Conservation (phyloP, 2,329 filamentous ascomycete genomes). For the Fusarium sp. region DNA sequence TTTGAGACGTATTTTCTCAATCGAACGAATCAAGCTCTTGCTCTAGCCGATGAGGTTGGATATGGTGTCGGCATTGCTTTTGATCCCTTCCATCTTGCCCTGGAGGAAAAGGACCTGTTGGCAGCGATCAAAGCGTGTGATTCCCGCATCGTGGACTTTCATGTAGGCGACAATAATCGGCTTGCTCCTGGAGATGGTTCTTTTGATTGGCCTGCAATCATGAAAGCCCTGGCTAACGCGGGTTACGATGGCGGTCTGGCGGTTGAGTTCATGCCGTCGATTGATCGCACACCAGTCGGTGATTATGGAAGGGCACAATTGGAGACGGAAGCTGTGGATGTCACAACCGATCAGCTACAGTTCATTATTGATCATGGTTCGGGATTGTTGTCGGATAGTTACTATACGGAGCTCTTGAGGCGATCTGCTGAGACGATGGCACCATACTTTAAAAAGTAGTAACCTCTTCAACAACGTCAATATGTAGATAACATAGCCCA, state of each 20-base stretch:
- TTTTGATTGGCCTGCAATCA: slow-evolving; percentile 36
- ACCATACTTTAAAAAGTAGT: slow-evolving; percentile 6
- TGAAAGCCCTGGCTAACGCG: slow-evolving; percentile 15
- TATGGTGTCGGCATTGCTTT: slow-evolving; percentile 30
- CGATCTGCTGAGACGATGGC: slow-evolving; percentile 27
- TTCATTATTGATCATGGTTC: slow-evolving; percentile 43
- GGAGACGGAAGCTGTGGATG: slow-evolving; percentile 17
- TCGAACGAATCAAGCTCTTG: slow-evolving; percentile 36
- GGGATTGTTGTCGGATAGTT: slow-evolving; percentile 23
- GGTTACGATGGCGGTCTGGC: slow-evolving; percentile 32
- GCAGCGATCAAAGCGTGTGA: slow-evolving; percentile 26
- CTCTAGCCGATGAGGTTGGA: slow-evolving; percentile 38
- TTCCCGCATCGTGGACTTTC: slow-evolving; percentile 34
- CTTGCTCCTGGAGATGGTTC: slow-evolving; percentile 38
- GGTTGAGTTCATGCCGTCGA: slow-evolving; percentile 42
- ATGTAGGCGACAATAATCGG: slow-evolving; percentile 35
- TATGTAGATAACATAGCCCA: background rate
- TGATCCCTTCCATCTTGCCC: slow-evolving; percentile 38
- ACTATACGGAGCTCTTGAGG: slow-evolving; percentile 28
- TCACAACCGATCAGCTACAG: slow-evolving; percentile 31
- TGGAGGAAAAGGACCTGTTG: slow-evolving; percentile 38
- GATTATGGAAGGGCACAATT: slow-evolving; percentile 30
- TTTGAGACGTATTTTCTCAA: slow-evolving; percentile 47
- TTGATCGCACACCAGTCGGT: slow-evolving; percentile 35
- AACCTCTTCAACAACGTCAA: background rate